Evolutionary conservation across 2,329 filamentous ascomycete species (phyloP), one percentile per base, ranked within the genome.

Genomic region (Periglandula ipomoeae): DNA sequence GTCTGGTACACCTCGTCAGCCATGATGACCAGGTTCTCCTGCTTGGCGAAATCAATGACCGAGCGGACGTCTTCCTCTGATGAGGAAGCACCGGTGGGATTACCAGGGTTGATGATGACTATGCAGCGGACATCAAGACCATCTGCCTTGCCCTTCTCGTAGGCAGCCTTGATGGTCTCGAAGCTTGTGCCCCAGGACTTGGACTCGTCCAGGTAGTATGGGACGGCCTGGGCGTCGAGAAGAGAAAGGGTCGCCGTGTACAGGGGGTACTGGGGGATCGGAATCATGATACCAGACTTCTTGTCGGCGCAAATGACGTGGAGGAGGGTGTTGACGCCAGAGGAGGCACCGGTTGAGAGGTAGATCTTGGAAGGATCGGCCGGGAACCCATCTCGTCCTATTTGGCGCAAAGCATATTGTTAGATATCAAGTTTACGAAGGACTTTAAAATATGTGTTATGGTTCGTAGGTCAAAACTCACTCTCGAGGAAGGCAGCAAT

Each of bases 1-100:
- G 93, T 97, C 72, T 98, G 93, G 79, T 98, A 98, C 34, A 98
- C 93, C 70, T 98, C 93, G 63, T 98, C 93, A 46, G 93, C 93
- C 61, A 98, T 80, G 56, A 97, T 75, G 49, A 97, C 89, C 23
- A 98, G 78, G 58, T 84, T 81, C 74, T 96, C 82, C 66, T 90
- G 76, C 24, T 82, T 84, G 35, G 93, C 91, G 55, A 96, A 85
- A 55, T 93, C 81, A 57, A 97, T 78, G n/a, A 97, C 87, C 46
- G 78, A 76, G 61, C 84, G 82, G 66, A 98, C 83, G 61, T 96
- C 89, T 19, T 81, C 76, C 55, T 85, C 78, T 32, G 84, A 74
- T 17, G 98, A 79, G 47, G 85, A 93, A 45, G 89, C 89, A 56
- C 93, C 93, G 2, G 93, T 98, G 3, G 93, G 93, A 72, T 98